Evolutionary conservation across 768 basidiomycete species (phyloP), one percentile per base, ranked within the genome.

Genomic region (Pholiota molesta): DNA sequence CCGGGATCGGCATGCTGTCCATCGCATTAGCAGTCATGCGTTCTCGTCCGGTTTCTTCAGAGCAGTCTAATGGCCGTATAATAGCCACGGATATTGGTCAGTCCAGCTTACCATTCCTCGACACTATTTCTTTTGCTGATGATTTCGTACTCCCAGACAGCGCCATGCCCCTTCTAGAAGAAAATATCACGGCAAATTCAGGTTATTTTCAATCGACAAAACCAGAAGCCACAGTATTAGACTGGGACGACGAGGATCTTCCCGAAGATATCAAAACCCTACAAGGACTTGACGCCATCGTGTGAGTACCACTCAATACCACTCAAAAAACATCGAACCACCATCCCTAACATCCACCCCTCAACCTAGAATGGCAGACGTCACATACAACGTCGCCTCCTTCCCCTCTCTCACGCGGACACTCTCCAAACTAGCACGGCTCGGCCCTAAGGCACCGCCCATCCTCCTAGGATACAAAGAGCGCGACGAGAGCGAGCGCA

Each of bases 401-500:
- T 97, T 97, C 73, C 85, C 91, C 2, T 80, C 90, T 0, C 84
- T 97, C 42, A 73, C 94, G 17, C 75, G 76, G n/a, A 95, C 93
- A 0, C 75, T 97, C 23, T 74, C 77, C 5, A 70, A 74, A 2
- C 77, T 95, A 5, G 66, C 87, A 23, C 60, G 68, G 63, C 61
- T 78, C 37, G 68, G 70, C 7, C 47, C 72, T 28, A 73, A 71
- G 28, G 72, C 75, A 3, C 76, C 79, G 0, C 66, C 81, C 0
- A 77, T 96, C 2, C 62, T 96, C 8, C 70, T 97, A 53, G 93
- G 92, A 4, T 96, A 95, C 77, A 95, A 97, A 71, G 88, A 96
- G 71, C 86, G 95, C 44, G 91, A 97, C 72, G 67, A 78, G 0
- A 84, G 83, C 0, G 95, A 97, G 75, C 77, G 94, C 54, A 80